These are phyloP conservation scores for Triticum monococcum DNA, from an alignment of 176 grass and related monocot species.

Conservation along the genomic window DNA sequence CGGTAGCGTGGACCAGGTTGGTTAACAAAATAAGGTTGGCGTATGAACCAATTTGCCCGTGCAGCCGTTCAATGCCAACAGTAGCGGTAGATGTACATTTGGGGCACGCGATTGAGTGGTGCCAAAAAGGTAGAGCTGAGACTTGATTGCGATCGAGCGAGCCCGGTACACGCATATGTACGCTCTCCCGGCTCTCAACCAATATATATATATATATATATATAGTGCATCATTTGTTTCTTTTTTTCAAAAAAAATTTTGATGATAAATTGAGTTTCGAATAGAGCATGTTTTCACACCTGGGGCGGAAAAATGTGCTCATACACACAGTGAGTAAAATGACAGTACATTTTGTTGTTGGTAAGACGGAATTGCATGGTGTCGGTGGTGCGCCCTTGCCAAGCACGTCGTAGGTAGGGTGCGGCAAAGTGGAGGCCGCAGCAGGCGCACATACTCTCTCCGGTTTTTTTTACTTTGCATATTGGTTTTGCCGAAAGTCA, in stretches of 20 bases:
- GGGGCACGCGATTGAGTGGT: background rate
- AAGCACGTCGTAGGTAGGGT: background rate
- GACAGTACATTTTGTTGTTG: background rate
- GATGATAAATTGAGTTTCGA: background rate
- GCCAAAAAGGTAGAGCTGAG: too few species aligned
- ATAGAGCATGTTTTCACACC: background rate
- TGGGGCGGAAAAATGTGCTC: background rate
- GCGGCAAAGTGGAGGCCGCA: background rate
- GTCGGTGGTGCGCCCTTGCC: background rate
- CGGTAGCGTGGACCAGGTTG: slow-evolving; percentile 2
- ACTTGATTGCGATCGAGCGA: background rate
- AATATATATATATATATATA: too few species aligned
- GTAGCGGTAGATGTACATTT: background rate
- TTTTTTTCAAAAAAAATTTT: too few species aligned
- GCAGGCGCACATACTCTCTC: background rate
- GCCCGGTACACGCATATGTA: background rate
- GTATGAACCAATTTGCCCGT: slow-evolving; percentile 9
- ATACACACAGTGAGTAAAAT: background rate
- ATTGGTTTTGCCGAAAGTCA: too few species aligned
- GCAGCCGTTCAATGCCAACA: slow-evolving; percentile 18
- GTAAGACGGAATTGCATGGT: background rate
- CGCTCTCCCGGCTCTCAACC: background rate
- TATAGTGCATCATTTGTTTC: background rate
- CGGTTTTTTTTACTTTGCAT: too few species aligned
- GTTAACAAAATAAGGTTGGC: background rate